Evolutionary conservation across 164 flowering plant species (phyloP), one percentile per base, ranked within the genome.

Genomic region (Saururus chinensis): DNA sequence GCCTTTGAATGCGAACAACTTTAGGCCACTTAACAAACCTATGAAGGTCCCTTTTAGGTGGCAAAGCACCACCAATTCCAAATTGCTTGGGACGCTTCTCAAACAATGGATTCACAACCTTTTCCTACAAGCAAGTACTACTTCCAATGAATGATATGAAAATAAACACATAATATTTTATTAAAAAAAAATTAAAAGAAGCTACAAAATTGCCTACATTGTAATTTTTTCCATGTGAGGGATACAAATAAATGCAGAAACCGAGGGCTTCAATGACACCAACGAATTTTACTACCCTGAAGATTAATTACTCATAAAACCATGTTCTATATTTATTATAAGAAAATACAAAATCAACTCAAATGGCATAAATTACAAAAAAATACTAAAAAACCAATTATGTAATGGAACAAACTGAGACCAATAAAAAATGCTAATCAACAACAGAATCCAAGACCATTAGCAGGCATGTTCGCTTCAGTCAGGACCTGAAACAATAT

Each of bases 61-160:
- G 78, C 42, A 79, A 53, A 10, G 77, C 78, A 14, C 82, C 78
- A 26, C 80, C 80, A 20, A 79, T 74, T 8, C 76, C 80, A 65
- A 76, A 79, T 59, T 79, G 80, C 74, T 79, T 79, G 5, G 76
- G 64, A 1, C 74, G 60, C 68, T 76, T 79, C 69, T 79, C 80
- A 57, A 79, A 76, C 62, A 76, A 64, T 0, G 78, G 80, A 63
- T 77, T 77, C 60, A 66, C 68, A 45, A 77, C 76, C 51, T 77
- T 77, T 63, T 77, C 80, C 78, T 77, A 57, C 41, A 30, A 57
- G 20, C 42, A 57, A 60, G 19, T 40, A 8, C 4, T 40, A 59
- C 40, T 40, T 16, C 19, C 9, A 9, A 17, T 1, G 21, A 12
- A 20, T 30, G 14, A 23, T 22, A n/a, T 1, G 20, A 6, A 53